Evolutionary conservation across 1,284 basidiomycete genomes (phyloP), one percentile per base, ranked within the genome.

Genomic region (Pseudozyma sp.): DNA sequence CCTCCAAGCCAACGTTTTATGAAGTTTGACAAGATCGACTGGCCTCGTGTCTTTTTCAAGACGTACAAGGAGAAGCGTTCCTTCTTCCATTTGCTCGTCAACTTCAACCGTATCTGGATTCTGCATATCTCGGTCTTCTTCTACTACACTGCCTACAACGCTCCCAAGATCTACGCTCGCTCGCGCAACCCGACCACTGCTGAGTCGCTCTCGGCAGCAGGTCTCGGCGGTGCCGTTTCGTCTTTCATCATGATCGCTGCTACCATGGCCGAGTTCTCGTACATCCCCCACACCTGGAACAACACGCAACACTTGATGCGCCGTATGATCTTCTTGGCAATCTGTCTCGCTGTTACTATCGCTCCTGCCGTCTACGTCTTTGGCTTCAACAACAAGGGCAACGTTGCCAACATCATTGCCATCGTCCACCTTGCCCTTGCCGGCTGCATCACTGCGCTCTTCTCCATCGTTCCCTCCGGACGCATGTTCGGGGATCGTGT

Each of bases 101-200:
- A 85, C 78, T 85, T 85, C 66, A 85, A 85, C 70, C 82, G 83
- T 57, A 83, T 85, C 63, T 85, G 83, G 83, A 85, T 85, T 49
- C 70, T 84, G 45, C 83, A 85, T 47, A 81, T 85, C 52, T 82
- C 83, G 7, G 69, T 82, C 65, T 85, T 83, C 77, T 84, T 79
- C 76, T 85, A 83, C 79, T 85, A 82, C 76, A 83, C 82, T 18
- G 82, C 82, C 19, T 97, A 90, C 88, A 97, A 98, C 87, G 92
- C 95, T 21, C 94, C 93, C 3, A 90, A 89, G 51, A 88, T 97
- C 77, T 98, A 97, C 86, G 87, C 88, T 51, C 87, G 89, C 69
- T 75, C 67, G 94, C 67, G 61, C 42, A 79, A 73, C 50, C 76
- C 83, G 0, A 76, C 68, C 40, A 63, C 73, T 7, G 76, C 79